These are phyloP conservation scores for Clonostachys chloroleuca DNA, from an alignment of 2,329 filamentous ascomycete species.

Conservation along the genomic window DNA sequence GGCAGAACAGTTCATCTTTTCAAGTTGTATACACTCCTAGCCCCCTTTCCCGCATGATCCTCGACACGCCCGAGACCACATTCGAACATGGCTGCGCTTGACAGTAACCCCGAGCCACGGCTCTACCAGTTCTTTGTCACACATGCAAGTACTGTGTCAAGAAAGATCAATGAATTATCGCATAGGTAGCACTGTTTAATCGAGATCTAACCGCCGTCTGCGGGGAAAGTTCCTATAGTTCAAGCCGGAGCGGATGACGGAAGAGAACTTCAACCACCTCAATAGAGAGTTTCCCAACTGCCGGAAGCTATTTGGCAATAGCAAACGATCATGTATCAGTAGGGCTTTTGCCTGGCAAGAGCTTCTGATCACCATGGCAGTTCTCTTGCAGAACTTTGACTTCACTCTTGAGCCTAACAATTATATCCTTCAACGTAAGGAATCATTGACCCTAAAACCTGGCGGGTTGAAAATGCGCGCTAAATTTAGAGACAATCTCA, in stretches of 20 bases:
- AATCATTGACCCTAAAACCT: slow-evolving; percentile 59
- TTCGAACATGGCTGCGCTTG: too few relatives aligned
- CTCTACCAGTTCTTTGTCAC: too few relatives aligned
- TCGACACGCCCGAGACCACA: too few relatives aligned
- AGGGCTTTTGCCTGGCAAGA: slow-evolving; percentile 4
- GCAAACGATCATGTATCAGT: slow-evolving; percentile 1
- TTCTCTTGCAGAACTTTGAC: slow-evolving; percentile 24
- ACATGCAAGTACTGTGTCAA: background rate
- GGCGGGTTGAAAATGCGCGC: slow-evolving; percentile 40
- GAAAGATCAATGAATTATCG: background rate
- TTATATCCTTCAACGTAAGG: slow-evolving; percentile 51
- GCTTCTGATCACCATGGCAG: background rate
- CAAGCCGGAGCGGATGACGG: slow-evolving; percentile 1
- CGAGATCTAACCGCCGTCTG: slow-evolving; percentile 1
- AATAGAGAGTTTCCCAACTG: background rate
- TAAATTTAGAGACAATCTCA: background rate
- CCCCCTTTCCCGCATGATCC: too few relatives aligned
- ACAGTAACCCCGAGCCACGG: too few relatives aligned
- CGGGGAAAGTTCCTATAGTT: background rate
- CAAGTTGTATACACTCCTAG: too few relatives aligned
- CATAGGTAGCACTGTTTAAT: background rate
- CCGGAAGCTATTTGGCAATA: slow-evolving; percentile 17
- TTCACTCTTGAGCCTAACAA: slow-evolving; percentile 56
- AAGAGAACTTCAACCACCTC: background rate
- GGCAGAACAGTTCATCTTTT: too few relatives aligned